These are phyloP conservation scores for Silybum marianum DNA, from an alignment of 129 eudicot species.

Conservation along the genomic window DNA sequence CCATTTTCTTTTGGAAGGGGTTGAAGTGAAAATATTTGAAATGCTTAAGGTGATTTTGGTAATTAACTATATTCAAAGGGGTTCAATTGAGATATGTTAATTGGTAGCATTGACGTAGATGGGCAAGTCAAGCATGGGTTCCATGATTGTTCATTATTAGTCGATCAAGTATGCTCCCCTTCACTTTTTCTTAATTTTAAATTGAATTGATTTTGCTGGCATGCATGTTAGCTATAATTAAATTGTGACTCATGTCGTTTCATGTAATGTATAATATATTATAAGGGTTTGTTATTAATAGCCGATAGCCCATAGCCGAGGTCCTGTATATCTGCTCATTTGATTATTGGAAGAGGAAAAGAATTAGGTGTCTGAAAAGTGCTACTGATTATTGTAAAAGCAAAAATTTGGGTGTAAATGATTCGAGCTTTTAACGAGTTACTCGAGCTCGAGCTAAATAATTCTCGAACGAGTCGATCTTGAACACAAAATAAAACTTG, in stretches of 20 bases:
- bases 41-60: background rate
- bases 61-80: background rate
- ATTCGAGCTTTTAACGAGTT: no score
- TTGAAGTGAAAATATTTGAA: background rate
- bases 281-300: no score
- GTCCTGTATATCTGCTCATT: no score
- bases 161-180: constrained; percentile 25
- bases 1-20: background rate
- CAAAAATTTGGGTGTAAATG: no score
- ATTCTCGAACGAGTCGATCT: no score
- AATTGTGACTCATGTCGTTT: background rate
- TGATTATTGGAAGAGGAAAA: no score
- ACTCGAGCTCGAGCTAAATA: no score
- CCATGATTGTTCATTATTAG: constrained; percentile 33
- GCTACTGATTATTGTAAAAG: no score
- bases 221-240: background rate
- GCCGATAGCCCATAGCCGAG: no score
- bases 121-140: constrained; percentile 22
- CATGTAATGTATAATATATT: background rate
- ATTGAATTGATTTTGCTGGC: background rate
- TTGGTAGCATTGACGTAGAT: background rate
- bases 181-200: background rate
- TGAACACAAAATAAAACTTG: no score
- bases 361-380: no score
- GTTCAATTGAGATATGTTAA: background rate